Evolutionary conservation across 2,329 filamentous ascomycete species (phyloP).

Genomic region (Hymenoscyphus fructigenus): DNA sequence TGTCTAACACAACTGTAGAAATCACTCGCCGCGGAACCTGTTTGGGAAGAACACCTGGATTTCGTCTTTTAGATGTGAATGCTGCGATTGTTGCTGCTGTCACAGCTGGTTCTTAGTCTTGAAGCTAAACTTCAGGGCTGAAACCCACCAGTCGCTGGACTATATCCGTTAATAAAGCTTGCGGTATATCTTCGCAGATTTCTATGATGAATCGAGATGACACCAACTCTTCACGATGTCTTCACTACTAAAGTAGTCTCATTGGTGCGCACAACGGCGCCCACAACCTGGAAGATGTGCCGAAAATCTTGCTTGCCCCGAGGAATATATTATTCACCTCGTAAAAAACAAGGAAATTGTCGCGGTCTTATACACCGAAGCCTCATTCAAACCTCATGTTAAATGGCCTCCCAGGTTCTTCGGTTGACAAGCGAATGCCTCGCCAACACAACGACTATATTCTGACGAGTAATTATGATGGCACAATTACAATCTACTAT

Average conservation of each 20-base stretch:
- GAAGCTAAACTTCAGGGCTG: not conserved
- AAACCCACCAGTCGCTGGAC: not conserved
- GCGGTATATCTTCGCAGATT: not conserved
- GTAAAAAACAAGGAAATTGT: not conserved
- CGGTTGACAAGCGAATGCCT: too few species aligned
- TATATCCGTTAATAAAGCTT: not conserved
- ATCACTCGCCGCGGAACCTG: constrained; percentile 32
- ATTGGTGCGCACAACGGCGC: not conserved
- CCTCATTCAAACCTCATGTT: not conserved
- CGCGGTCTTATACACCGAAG: not conserved
- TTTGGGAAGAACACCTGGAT: constrained; percentile 36
- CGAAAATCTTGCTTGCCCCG: not conserved
- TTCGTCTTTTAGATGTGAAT: constrained; percentile 35
- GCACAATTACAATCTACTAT: not conserved
- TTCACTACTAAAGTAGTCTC: not conserved
- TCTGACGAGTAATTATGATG: not conserved
- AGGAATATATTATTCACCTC: not conserved
- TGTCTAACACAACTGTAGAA: constrained; percentile 25
- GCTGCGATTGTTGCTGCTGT: constrained; percentile 33
- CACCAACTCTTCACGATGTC: not conserved
- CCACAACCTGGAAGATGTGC: not conserved
- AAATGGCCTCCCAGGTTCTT: too few species aligned
- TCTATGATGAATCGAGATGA: not conserved
- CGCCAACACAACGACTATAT: not conserved
- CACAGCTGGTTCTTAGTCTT: constrained; percentile 11